phyloP scores from a whole-genome alignment of 192 early-diverging fungal species.

The Backusella circina region DNA sequence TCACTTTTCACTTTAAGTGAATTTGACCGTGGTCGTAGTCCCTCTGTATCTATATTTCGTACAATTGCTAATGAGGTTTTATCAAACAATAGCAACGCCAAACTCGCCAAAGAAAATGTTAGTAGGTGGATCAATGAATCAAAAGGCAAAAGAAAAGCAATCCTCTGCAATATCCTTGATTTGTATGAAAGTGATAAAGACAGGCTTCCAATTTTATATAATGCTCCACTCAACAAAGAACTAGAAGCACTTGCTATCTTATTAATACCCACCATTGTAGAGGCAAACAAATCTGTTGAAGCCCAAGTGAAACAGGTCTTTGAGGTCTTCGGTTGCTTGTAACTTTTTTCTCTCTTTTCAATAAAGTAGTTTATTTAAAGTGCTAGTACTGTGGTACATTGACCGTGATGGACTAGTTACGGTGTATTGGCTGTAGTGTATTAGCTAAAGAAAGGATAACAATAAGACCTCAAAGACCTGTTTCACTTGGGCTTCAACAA shows the following conservation, averaged over 20 bases:
- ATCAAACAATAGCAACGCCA: neutral
- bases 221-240: neutral
- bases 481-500: neutral
- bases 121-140: neutral
- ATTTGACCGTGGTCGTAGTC: slow-evolving; percentile 9
- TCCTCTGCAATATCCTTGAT: neutral
- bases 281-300: neutral
- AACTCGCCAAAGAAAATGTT: neutral
- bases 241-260: neutral
- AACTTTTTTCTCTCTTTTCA: neutral
- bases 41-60: neutral
- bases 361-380: neutral
- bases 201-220: neutral
- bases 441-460: neutral
- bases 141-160: neutral
- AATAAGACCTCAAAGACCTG: neutral
- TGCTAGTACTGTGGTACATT: neutral
- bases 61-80: neutral
- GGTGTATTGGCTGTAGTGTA: neutral
- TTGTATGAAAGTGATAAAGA: neutral
- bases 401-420: neutral
- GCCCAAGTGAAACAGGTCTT: neutral
- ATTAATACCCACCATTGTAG: neutral
- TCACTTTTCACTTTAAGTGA: slow-evolving; percentile 17
- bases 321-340: neutral